Evolutionary conservation across 192 early-diverging fungal species (phyloP).

Genomic region (Coemansia sp.): DNA sequence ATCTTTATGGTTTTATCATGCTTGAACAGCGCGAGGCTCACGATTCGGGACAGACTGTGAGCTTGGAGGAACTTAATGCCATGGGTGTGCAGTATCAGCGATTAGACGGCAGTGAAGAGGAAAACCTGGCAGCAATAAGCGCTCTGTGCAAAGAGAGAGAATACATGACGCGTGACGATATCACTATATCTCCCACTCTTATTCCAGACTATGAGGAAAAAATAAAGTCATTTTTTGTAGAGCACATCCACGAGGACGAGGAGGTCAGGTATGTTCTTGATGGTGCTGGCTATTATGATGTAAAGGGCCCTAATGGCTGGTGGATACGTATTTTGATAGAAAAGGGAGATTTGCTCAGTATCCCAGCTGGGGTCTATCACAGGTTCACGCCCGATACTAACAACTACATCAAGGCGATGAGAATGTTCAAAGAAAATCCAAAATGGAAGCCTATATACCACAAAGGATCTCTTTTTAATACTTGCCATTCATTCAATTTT

Average conservation of each 20-base stretch:
- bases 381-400: conserved; percentile 87
- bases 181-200: conserved; percentile 75
- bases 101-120: conserved; percentile 54
- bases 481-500: too few relatives aligned
- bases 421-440: conserved; percentile 79
- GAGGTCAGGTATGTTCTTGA: conserved; percentile 92
- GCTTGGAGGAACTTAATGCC: conserved; percentile 62
- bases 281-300: conserved; percentile 91
- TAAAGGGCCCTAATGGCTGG: conserved; percentile 58
- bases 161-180: conserved; percentile 93
- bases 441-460: conserved; percentile 81
- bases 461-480: neutral
- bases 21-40: conserved; percentile 80
- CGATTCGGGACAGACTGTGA: conserved; percentile 66
- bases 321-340: conserved; percentile 88
- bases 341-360: conserved; percentile 78
- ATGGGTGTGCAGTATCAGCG: conserved; percentile 78
- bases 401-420: conserved; percentile 87
- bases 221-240: conserved; percentile 89
- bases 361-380: conserved; percentile 96
- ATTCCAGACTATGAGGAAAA: conserved; percentile 90
- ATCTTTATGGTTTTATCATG: conserved; percentile 66
- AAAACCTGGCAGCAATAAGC: conserved; percentile 66
- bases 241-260: conserved; percentile 97
- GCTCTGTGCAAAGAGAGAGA: conserved; percentile 67